Percentiles rank a stretch among this genome's conserved stretches.
Evolutionary conservation across 1,139 yeast genomes (phyloP).

Genomic region (Magnusiomyces sp.): DNA sequence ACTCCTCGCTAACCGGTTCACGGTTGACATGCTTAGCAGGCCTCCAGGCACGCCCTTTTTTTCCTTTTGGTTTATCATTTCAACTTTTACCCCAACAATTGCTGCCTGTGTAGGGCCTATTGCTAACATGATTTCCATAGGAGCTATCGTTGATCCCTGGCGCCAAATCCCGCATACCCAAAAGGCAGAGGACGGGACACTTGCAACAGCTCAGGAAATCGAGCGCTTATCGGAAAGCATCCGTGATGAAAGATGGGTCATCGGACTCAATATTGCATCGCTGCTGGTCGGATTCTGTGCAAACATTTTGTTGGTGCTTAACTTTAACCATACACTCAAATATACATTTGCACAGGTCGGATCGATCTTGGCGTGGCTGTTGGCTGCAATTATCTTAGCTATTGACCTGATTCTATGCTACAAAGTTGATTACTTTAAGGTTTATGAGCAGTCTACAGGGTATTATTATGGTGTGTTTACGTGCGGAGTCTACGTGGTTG

Average conservation of each 20-base stretch:
- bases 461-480: slow-evolving; percentile 73
- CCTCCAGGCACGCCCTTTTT: background rate
- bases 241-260: slow-evolving; percentile 37
- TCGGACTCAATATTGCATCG: slow-evolving; percentile 52
- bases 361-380: slow-evolving; percentile 55
- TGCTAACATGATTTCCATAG: slow-evolving; percentile 62
- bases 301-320: slow-evolving; percentile 55
- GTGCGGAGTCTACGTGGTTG: slow-evolving; percentile 47
- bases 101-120: slow-evolving; percentile 75
- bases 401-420: slow-evolving; percentile 39
- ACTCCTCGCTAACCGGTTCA: background rate
- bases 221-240: slow-evolving; percentile 6
- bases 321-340: slow-evolving; percentile 50
- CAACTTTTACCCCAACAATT: slow-evolving; percentile 60
- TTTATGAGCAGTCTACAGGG: slow-evolving; percentile 42
- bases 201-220: too few relatives aligned
- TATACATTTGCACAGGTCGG: slow-evolving; percentile 53
- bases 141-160: slow-evolving; percentile 71
- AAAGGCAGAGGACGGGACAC: too few relatives aligned
- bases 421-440: slow-evolving; percentile 24
- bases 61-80: slow-evolving; percentile 48
- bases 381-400: slow-evolving; percentile 44
- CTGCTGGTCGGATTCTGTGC: slow-evolving; percentile 57
- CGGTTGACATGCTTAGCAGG: background rate
- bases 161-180: slow-evolving; percentile 26